Base-by-base conservation (phyloP, 768 basidiomycete genomes). In the Lactarius indigo region DNA sequence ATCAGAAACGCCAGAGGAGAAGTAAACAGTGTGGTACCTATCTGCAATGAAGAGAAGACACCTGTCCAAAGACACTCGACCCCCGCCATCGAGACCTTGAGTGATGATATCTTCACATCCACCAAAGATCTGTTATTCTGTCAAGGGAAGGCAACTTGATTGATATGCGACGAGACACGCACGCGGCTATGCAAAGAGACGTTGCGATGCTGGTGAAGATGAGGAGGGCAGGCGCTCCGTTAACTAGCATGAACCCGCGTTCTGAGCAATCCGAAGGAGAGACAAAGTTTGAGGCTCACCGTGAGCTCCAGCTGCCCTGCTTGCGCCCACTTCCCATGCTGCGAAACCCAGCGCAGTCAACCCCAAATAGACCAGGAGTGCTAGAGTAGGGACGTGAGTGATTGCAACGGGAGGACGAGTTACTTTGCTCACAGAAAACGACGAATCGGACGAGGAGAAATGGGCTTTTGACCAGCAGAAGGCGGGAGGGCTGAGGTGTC, bases 11-110 rank as follows among this genome's bases (percentile, higher is more conserved):
- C 13, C 57, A 15, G 61, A 39, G 23, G n/a, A 64, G 41, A 60
- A 20, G 44, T 70, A 5, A 47, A 35, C 60, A 9, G 35, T 28
- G 54, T n/a, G 2, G 13, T 18, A 71, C 87, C 82, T 41, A 85
- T 77, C 63, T 88, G 83, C 37, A 86, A 72, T 7, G 80, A 60
- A 65, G 81, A 80, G 68, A 85, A 73, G 12, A 83, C 64, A 8
- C 75, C 79, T 8, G 84, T 80, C 87, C 87, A 90, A 20, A 67
- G 71, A 69, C 84, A 87, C 72, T 90, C 89, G 33, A 84, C 73
- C 59, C 78, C 72, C 42, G 85, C 79, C 33, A 76, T 76, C 20
- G 83, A 80, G 28, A 79, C 79, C 62, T 73, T 80, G 44, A 57
- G 33, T 74, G 62, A 76, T 69, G 33, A 82, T 72, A 1, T 78